Base-by-base conservation (phyloP, 371 early-diverging fungal species). In the Circinella umbellata region DNA sequence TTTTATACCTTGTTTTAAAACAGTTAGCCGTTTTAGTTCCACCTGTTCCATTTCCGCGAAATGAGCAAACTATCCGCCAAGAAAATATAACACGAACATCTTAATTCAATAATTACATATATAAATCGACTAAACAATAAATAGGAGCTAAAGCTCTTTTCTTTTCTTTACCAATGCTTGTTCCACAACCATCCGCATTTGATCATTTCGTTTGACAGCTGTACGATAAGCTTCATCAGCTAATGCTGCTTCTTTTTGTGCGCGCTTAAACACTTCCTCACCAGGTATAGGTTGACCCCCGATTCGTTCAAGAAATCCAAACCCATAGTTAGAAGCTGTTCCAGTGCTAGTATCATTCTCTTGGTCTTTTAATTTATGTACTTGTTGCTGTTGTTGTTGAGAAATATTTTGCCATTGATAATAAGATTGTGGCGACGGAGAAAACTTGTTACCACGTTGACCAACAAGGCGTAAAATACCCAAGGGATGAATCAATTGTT, bases 361-460 rank as follows among this genome's bases (percentile, higher is more conserved):
- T 39, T 63, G 59, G 35, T 65, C 14, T 51, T 51, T 8, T 49
- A 61, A 69, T 72, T 70, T 49, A 73, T 73, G 55, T 69, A 72
- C 71, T 71, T 74, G 51, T 73, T 77, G 46, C 54, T 57, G 9
- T 70, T 70, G 61, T 86, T 77, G 65, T 73, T 80, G 37, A 37
- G 9, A 13, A 37, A 15, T n/a, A 47, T 61, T 27, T 70, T 86
- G 85, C 93, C 92, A 93, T 71, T 93, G 93, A 75, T 92, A 93
- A 69, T 84, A 88, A 27, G 86, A 80, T 47, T 81, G 80, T n/a
- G 89, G 65, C 1, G 82, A 84, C 27, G 90, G 83, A 37, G 84
- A 69, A 74, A 93, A 93, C 74, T 86, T 88, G 68, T 84, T 89
- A 10, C 92, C 92, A 37, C 90, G 86, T 63, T 86, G 87, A n/a